phyloP scores from a whole-genome alignment of 2,329 filamentous ascomycete genomes.

The Ophiosphaerella korrae region DNA sequence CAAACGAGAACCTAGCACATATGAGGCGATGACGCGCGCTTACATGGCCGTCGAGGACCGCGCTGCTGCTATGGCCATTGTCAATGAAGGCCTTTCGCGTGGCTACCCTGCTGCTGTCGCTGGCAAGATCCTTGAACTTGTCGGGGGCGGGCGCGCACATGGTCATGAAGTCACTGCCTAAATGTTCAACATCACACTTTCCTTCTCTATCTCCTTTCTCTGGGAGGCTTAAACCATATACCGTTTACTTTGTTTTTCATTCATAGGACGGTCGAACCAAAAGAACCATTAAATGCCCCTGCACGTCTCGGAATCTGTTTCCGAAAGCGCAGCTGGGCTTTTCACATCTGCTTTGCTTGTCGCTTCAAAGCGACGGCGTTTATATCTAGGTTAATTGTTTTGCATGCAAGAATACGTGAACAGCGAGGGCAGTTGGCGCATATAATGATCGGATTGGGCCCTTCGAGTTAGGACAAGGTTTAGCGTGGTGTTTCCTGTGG shows the following conservation, averaged over 20 bases:
- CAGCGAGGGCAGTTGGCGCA: constrained; percentile 15
- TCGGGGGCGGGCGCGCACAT: constrained; percentile 52
- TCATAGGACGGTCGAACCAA: constrained; percentile 25
- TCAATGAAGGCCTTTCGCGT: constrained; percentile 86
- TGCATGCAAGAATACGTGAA: constrained; percentile 17
- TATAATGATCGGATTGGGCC: constrained; percentile 3
- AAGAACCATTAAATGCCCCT: constrained; percentile 24
- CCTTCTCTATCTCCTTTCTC: constrained; percentile 3
- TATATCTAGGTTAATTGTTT: constrained; percentile 6
- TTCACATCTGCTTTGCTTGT: constrained; percentile 11
- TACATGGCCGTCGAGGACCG: constrained; percentile 85
- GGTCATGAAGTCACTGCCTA: constrained; percentile 26
- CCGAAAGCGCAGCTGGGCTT: constrained; percentile 27
- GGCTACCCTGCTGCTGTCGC: constrained; percentile 92
- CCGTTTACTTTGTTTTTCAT: constrained; percentile 11
- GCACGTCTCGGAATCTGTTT: constrained; percentile 9
- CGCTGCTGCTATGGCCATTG: constrained; percentile 74
- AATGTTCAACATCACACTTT: constrained; percentile 6
- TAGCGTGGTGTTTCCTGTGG: constrained; percentile 24
- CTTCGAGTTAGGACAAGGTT: constrained; percentile 3
- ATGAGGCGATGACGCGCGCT: constrained; percentile 96
- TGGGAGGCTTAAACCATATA: constrained; percentile 12
- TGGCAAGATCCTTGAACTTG: constrained; percentile 89
- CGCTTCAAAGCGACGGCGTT: constrained; percentile 36
- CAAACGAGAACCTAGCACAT: constrained; percentile 93